Evolutionary conservation across 257 asterid genomes (phyloP), one percentile per base, ranked within the genome.

Genomic region (Nicotiana otophora): DNA sequence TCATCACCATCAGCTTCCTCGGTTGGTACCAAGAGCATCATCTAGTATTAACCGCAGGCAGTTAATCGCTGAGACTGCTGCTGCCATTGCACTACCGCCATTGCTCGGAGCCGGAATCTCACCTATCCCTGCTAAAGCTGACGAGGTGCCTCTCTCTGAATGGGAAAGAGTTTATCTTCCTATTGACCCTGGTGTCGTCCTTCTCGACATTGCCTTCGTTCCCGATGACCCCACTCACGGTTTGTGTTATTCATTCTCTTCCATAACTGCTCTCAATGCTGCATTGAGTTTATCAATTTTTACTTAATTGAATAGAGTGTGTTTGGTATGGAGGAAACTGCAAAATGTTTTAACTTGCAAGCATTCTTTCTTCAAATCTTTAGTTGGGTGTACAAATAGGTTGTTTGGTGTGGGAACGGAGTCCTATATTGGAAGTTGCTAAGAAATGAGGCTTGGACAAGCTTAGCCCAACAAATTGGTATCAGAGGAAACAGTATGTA

Each of bases 141-240:
- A 85, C 63, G 96, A 93, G 9, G 89, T 88, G 8, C 84, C 85
- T 51, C 92, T 93, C 12, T 93, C 99, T 7, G 98, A 91, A 87
- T 95, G 98, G 98, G 98, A 92, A 80, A 90, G 97, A 86, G 95
- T 93, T 84, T 91, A 84, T 89, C 88, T 95, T 31, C 98, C 98
- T 23, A 91, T 95, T 84, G 95, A 95, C 81, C 97, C 99, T 15
- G 98, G 98, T 39, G 96, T 95, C 19, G 98, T 93, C 78, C 98
- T 93, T 78, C 93, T 92, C 79, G 99, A 92, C 87, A 91, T 93
- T 74, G 92, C 95, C 23, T 95, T 95, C 36, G 98, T 95, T 31
- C 98, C 98, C 0, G 97, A 91, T 14, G 97, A 95, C 79, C 97
- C 95, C 78, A 85, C 83, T 80, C 99, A 95, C 82, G 98, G 98